phyloP scores from a whole-genome alignment of 208 protist genomes.

The Trypanosoma theileri region DNA sequence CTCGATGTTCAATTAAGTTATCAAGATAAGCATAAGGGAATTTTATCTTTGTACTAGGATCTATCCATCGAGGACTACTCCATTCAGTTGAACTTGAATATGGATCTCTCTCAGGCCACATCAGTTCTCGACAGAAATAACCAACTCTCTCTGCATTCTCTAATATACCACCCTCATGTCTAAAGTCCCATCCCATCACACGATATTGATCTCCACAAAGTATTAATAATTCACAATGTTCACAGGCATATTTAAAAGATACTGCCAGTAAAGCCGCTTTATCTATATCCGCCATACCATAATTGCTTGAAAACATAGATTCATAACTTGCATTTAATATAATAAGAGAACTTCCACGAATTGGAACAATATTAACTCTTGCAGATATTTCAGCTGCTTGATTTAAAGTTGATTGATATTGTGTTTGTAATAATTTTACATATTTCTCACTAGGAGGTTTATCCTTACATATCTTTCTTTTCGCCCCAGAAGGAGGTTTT shows the following conservation, averaged over 20 bases:
- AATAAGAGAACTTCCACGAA: slow-evolving; percentile 85
- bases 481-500: too few species aligned
- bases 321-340: slow-evolving; percentile 57
- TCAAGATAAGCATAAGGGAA: slow-evolving; percentile 87
- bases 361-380: slow-evolving; percentile 87
- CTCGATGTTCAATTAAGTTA: slow-evolving; percentile 53
- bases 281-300: slow-evolving; percentile 38
- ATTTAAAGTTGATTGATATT: slow-evolving; percentile 76
- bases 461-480: slow-evolving; percentile 2
- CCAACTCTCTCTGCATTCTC: slow-evolving; percentile 24
- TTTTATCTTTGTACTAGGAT: not conserved
- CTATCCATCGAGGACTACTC: not conserved
- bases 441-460: not conserved
- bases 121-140: slow-evolving; percentile 1
- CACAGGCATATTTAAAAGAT: slow-evolving; percentile 87
- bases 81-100: not conserved
- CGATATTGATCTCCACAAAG: slow-evolving; percentile 38
- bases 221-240: slow-evolving; percentile 73
- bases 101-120: not conserved
- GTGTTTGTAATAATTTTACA: slow-evolving; percentile 27
- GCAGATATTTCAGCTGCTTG: slow-evolving; percentile 73
- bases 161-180: slow-evolving; percentile 20
- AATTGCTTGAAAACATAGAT: slow-evolving; percentile 29
- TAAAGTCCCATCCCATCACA: slow-evolving; percentile 20
- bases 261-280: slow-evolving; percentile 78